These are phyloP conservation scores for Fusarium ramigenum DNA, from an alignment of 2,329 filamentous ascomycete genomes.

Conservation along the genomic window DNA sequence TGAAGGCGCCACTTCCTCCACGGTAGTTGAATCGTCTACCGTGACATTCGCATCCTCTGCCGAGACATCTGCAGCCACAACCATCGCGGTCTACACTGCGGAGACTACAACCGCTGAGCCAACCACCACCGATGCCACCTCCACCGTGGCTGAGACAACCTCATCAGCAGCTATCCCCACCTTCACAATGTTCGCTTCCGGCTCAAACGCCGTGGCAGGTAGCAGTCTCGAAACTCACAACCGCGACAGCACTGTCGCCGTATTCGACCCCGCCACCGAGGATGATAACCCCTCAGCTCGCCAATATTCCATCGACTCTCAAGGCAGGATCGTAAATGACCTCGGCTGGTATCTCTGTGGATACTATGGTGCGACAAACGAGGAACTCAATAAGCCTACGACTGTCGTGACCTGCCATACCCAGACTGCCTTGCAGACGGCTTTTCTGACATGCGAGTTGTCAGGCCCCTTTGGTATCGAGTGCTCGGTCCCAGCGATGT, in stretches of 20 bases:
- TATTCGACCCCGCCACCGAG: background rate
- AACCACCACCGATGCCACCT: background rate
- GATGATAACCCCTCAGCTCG: background rate
- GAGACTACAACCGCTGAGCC: background rate
- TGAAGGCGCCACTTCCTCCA: background rate
- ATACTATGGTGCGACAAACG: background rate
- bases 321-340: background rate
- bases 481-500: background rate
- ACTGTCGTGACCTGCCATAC: background rate
- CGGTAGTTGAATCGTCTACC: background rate
- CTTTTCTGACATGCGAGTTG: background rate
- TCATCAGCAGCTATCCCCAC: background rate
- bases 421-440: background rate
- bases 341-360: background rate
- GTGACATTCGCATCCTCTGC: fast-evolving
- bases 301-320: background rate
- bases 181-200: background rate
- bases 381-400: background rate
- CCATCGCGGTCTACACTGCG: background rate
- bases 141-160: background rate
- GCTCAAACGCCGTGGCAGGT: background rate
- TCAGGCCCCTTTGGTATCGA: background rate
- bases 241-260: fast-evolving
- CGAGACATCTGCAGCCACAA: too few species aligned
- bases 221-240: background rate